These are phyloP conservation scores for Plasmodium cynomolgi DNA, from an alignment of 169 alveolate species.

Conservation along the genomic window DNA sequence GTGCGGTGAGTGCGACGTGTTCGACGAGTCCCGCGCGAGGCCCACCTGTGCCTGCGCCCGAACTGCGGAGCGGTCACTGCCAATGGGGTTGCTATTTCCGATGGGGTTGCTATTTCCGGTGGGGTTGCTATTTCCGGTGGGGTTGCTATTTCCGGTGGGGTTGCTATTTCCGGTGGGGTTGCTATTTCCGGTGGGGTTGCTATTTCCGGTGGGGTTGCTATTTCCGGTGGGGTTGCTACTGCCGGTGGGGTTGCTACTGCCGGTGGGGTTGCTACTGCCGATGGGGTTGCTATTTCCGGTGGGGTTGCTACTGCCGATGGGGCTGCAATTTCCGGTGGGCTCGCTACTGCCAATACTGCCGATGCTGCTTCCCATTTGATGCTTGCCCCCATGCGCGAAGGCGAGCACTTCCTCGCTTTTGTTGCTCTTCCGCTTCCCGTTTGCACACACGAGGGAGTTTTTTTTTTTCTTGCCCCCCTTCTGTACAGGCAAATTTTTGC, in stretches of 20 bases:
- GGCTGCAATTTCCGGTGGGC: no score
- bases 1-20: no score
- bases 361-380: not conserved
- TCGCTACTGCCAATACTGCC: not conserved
- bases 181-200: no score
- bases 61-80: not conserved
- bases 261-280: no score
- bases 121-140: not conserved
- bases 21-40: not conserved
- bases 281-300: no score
- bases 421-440: not conserved
- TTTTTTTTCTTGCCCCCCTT: not conserved
- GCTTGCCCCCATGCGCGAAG: not conserved
- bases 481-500: conserved; percentile 6
- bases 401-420: not conserved
- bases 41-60: not conserved
- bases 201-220: no score
- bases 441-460: not conserved
- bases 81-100: not conserved
- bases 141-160: not conserved
- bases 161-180: no score
- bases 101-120: not conserved
- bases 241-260: no score
- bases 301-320: no score
- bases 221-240: no score